Evolutionary conservation across 345 rosid species (phyloP).

Genomic region (Salix udensis): DNA sequence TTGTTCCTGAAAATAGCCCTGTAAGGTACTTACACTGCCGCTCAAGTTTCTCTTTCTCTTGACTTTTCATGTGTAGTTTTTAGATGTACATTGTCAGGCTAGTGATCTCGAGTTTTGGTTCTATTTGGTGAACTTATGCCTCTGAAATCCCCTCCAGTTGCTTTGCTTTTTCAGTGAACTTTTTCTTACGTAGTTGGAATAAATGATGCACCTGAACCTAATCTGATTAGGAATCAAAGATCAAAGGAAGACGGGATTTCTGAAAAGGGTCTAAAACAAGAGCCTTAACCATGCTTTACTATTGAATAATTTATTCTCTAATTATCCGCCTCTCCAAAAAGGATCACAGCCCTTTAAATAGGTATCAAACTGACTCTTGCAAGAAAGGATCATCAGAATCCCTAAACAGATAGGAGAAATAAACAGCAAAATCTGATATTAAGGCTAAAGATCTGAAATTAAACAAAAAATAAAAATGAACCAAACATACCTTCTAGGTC

Average conservation of each 20-base stretch:
- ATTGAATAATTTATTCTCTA: neutral
- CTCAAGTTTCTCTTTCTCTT: constrained; percentile 8
- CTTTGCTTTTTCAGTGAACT: neutral
- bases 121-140: neutral
- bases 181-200: neutral
- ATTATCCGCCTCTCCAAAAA: neutral
- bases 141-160: neutral
- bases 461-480: no score
- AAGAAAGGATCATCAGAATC: no score
- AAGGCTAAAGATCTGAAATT: no score
- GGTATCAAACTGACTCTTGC: no score
- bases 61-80: constrained; percentile 5
- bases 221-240: no score
- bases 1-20: constrained; percentile 43
- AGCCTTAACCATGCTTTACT: neutral
- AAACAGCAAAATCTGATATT: no score
- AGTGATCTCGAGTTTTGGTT: constrained; percentile 1
- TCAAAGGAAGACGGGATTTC: no score
- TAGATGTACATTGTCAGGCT: neutral
- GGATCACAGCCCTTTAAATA: neutral
- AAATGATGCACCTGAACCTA: no score
- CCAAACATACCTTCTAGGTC: no score
- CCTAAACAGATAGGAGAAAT: no score
- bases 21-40: constrained; percentile 52
- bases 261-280: neutral